These are phyloP conservation scores for Candida neerlandica DNA, from an alignment of 1,139 yeast genomes.

Conservation along the genomic window DNA sequence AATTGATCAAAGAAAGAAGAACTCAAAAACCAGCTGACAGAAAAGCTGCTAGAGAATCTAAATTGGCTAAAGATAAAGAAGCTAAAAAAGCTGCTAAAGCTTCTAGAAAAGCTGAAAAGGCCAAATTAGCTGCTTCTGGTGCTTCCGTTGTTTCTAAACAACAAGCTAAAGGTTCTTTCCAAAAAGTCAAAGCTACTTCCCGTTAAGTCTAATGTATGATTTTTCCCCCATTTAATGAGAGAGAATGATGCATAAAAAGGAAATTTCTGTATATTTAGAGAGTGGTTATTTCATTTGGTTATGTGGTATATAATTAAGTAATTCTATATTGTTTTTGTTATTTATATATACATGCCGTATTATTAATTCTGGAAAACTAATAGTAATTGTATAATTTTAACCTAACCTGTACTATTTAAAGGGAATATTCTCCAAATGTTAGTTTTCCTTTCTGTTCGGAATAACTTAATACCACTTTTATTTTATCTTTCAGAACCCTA, in stretches of 20 bases:
- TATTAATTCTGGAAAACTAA: slow-evolving; percentile 1
- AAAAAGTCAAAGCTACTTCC: slow-evolving; percentile 94
- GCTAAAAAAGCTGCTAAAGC: slow-evolving; percentile 93
- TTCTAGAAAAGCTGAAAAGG: slow-evolving; percentile 93
- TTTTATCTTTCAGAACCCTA: slow-evolving; percentile 15
- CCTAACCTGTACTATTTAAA: slow-evolving; percentile 15
- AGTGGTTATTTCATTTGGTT: not conserved
- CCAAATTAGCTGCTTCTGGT: slow-evolving; percentile 78
- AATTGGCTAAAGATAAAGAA: slow-evolving; percentile 90
- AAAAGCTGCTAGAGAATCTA: slow-evolving; percentile 95
- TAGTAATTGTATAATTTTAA: not conserved
- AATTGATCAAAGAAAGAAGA: slow-evolving; percentile 98
- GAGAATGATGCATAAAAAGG: slow-evolving; percentile 3
- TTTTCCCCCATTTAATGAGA: slow-evolving; percentile 10
- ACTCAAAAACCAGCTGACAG: slow-evolving; percentile 94
- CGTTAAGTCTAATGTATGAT: slow-evolving; percentile 58
- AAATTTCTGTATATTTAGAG: slow-evolving; percentile 14
- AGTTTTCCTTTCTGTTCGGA: slow-evolving; percentile 24
- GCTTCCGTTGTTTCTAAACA: slow-evolving; percentile 71
- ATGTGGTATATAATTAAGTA: slow-evolving; percentile 10
- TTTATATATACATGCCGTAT: slow-evolving; percentile 9
- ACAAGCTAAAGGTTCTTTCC: slow-evolving; percentile 93
- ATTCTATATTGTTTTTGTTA: slow-evolving; percentile 14
- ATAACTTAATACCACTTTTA: slow-evolving; percentile 33
- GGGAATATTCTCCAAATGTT: slow-evolving; percentile 39